These are phyloP conservation scores for Eustoma russellianum DNA, from an alignment of 257 asterid genomes.

Conservation along the genomic window DNA sequence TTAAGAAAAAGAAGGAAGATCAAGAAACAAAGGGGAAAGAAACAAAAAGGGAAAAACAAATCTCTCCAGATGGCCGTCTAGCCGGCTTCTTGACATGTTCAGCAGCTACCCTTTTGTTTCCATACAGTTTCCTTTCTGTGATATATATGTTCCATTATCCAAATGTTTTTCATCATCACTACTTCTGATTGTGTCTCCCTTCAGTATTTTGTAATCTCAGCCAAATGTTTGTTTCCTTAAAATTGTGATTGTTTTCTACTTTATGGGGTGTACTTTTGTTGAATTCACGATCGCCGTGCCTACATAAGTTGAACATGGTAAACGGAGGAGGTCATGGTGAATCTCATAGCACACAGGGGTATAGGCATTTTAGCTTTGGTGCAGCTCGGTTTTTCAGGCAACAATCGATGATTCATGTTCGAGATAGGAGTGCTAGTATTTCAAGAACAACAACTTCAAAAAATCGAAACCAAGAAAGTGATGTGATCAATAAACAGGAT, in stretches of 20 bases:
- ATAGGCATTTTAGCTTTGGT: slow-evolving; percentile 17
- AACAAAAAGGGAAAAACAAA: not conserved
- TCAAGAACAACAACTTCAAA: slow-evolving; percentile 20
- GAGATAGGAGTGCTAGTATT: slow-evolving; percentile 1
- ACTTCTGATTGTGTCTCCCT: slow-evolving; percentile 12
- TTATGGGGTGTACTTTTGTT: too few species aligned
- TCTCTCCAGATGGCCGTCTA: slow-evolving; percentile 15
- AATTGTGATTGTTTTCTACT: too few species aligned
- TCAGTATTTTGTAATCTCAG: not conserved
- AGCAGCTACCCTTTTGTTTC: not conserved
- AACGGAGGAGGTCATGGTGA: slow-evolving; percentile 28
- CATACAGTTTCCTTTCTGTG: too few species aligned
- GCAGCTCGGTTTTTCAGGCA: slow-evolving; percentile 12
- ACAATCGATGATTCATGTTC: slow-evolving; percentile 15
- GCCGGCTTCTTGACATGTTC: slow-evolving; percentile 25
- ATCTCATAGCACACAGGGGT: slow-evolving; percentile 39
- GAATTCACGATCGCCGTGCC: slow-evolving; percentile 31
- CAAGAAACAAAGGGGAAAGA: too few species aligned
- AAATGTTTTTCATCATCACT: slow-evolving; percentile 18
- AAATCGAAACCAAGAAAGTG: slow-evolving; percentile 16
- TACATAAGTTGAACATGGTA: slow-evolving; percentile 43
- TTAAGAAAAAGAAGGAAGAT: too few species aligned
- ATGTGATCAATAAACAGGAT: slow-evolving; percentile 8
- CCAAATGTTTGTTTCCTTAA: not conserved
- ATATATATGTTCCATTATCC: too few species aligned